These are phyloP conservation scores for Paecilomyces sp. DNA, from an alignment of 2,329 filamentous ascomycete species.

Conservation along the genomic window DNA sequence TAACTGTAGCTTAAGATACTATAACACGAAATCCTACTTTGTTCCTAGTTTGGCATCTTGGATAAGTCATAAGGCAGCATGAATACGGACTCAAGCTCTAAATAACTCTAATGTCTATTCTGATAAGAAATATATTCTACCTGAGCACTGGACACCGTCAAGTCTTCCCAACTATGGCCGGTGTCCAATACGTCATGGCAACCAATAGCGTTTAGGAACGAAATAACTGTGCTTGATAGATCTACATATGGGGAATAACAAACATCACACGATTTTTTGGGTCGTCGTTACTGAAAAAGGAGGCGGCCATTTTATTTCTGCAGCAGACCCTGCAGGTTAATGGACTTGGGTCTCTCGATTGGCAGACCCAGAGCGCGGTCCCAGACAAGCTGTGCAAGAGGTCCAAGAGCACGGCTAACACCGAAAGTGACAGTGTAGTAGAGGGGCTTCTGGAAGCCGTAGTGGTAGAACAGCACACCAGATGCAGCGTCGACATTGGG, in stretches of 20 bases:
- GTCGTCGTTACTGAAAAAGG: background rate
- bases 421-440: conserved; percentile 78
- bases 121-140: too few relatives aligned
- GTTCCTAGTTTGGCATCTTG: too few relatives aligned
- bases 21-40: too few relatives aligned
- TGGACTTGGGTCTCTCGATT: conserved; percentile 97
- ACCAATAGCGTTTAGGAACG: background rate
- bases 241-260: background rate
- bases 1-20: too few relatives aligned
- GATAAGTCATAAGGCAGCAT: too few relatives aligned
- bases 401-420: conserved; percentile 66
- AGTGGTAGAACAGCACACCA: conserved; percentile 95
- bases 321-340: conserved; percentile 80
- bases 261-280: background rate
- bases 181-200: background rate
- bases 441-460: conserved; percentile 92
- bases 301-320: conserved; percentile 37
- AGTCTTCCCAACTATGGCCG: too few relatives aligned
- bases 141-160: too few relatives aligned
- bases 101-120: too few relatives aligned
- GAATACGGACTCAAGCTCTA: too few relatives aligned
- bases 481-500: conserved; percentile 94
- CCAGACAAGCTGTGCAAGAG: conserved; percentile 92
- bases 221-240: too few relatives aligned
- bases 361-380: conserved; percentile 87